phyloP scores from a whole-genome alignment of 805 yeast species.

The Komagataella pastoris region DNA sequence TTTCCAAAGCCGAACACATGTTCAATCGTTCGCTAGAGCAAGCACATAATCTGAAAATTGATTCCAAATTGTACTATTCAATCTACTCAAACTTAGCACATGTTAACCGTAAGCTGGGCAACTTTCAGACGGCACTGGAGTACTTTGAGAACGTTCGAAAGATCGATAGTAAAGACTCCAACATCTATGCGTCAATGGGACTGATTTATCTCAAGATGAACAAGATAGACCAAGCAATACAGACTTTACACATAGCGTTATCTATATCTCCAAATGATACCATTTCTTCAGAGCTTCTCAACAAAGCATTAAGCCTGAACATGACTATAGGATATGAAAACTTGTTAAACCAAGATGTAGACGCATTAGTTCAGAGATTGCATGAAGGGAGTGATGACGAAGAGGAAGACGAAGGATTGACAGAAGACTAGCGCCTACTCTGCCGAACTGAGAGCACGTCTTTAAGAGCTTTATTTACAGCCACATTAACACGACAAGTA shows the following conservation, averaged over 20 bases:
- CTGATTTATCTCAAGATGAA: constrained; percentile 65
- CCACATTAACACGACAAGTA: neutral
- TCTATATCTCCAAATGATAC: constrained; percentile 72
- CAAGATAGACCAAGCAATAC: constrained; percentile 52
- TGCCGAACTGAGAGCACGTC: neutral
- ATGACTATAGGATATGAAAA: constrained; percentile 3
- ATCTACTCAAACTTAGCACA: constrained; percentile 83
- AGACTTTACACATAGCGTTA: constrained; percentile 66
- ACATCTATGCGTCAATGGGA: constrained; percentile 75
- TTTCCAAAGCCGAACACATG: constrained; percentile 54
- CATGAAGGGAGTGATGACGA: neutral
- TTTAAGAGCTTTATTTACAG: neutral
- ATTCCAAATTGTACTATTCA: constrained; percentile 73
- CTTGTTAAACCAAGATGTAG: constrained; percentile 1
- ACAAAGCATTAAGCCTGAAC: constrained; percentile 64
- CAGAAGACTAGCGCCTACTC: neutral
- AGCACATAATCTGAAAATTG: constrained; percentile 62
- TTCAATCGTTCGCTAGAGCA: constrained; percentile 61
- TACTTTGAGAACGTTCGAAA: constrained; percentile 69
- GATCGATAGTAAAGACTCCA: constrained; percentile 53
- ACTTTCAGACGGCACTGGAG: constrained; percentile 50
- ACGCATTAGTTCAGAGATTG: neutral
- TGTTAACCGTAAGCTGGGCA: constrained; percentile 59
- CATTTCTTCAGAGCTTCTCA: constrained; percentile 68
- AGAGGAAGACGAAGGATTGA: constrained; percentile 1